Evolutionary conservation across 495 filamentous ascomycete species (phyloP).

Genomic region (Aspergillus taichungensis): DNA sequence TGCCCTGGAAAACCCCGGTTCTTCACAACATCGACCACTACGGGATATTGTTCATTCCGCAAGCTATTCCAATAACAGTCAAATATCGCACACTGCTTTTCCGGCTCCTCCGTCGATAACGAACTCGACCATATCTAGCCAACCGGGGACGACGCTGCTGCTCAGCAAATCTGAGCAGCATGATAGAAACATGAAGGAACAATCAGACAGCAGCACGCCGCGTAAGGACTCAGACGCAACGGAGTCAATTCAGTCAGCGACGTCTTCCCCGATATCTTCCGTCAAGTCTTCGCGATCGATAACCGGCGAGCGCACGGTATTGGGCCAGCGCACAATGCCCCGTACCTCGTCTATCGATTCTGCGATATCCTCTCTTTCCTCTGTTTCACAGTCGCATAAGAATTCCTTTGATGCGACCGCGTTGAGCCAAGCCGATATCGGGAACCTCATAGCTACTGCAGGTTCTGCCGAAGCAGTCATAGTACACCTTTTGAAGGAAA

Average conservation of each 20-base stretch:
- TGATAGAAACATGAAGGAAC: slow-evolving; percentile 14
- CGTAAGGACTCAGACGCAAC: slow-evolving; percentile 17
- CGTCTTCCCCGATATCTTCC: slow-evolving; percentile 24
- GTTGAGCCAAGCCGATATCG: slow-evolving; percentile 52
- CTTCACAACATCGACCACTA: slow-evolving; percentile 19
- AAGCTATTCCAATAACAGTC: slow-evolving; percentile 14
- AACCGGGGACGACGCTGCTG: slow-evolving; percentile 6
- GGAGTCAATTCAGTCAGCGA: slow-evolving; percentile 25
- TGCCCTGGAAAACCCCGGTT: slow-evolving; percentile 14
- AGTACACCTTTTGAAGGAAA: slow-evolving; percentile 81
- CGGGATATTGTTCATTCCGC: slow-evolving; percentile 13
- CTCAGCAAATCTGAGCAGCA: slow-evolving; percentile 6
- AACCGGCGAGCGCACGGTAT: slow-evolving; percentile 18
- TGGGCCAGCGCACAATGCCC: slow-evolving; percentile 42
- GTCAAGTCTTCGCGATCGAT: slow-evolving; percentile 24
- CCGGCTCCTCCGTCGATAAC: slow-evolving; percentile 20
- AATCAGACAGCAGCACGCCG: slow-evolving; percentile 11
- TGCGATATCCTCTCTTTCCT: slow-evolving; percentile 77
- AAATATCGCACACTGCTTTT: slow-evolving; percentile 27
- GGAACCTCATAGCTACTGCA: slow-evolving; percentile 66
- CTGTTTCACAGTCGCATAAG: slow-evolving; percentile 56
- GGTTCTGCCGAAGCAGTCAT: slow-evolving; percentile 88
- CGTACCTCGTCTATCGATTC: slow-evolving; percentile 94
- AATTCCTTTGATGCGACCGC: slow-evolving; percentile 48
- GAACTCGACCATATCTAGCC: slow-evolving; percentile 10